These are phyloP conservation scores for Rhynchosporium secalis DNA, from an alignment of 2,329 filamentous ascomycete species.

Conservation along the genomic window DNA sequence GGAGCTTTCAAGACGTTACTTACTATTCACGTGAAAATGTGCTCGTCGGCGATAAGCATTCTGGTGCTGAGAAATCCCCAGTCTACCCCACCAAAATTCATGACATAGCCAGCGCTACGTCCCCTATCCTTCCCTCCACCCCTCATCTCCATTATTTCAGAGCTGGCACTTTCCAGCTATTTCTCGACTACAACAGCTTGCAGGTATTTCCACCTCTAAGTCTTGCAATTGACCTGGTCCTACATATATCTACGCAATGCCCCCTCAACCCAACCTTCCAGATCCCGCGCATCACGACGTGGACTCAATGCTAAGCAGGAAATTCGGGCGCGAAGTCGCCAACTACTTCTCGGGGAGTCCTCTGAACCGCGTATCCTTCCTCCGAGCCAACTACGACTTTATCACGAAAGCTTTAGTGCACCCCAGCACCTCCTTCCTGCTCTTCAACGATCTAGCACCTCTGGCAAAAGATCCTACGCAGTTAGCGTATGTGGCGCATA, in stretches of 20 bases:
- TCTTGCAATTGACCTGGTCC: too few relatives aligned
- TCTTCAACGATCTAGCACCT: conserved; percentile 77
- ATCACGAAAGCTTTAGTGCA: conserved; percentile 66
- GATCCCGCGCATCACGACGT: conserved; percentile 36
- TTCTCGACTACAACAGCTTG: neutral
- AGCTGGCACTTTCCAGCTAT: neutral
- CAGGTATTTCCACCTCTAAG: neutral
- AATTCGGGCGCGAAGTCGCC: conserved; percentile 76
- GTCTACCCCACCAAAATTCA: conserved; percentile 5
- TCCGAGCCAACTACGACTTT: conserved; percentile 70
- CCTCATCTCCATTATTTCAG: neutral
- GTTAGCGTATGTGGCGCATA: conserved; percentile 67
- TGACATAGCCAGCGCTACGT: conserved; percentile 10
- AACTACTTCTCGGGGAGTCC: conserved; percentile 84
- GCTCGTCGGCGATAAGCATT: conserved; percentile 3
- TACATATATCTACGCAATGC: conserved; percentile 29
- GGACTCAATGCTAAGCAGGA: conserved; percentile 65
- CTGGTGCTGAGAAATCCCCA: conserved; percentile 8
- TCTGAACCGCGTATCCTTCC: conserved; percentile 77
- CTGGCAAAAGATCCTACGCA: conserved; percentile 60
- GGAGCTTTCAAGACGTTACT: neutral
- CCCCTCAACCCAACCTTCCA: conserved; percentile 38
- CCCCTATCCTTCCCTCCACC: neutral
- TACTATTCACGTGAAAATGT: neutral
- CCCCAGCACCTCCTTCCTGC: conserved; percentile 68